A percentile compares a stretch with the other conserved stretches of the same genome.
Conservation (phyloP, 805 yeast genomes). For the Torulaspora delbrueckii region DNA sequence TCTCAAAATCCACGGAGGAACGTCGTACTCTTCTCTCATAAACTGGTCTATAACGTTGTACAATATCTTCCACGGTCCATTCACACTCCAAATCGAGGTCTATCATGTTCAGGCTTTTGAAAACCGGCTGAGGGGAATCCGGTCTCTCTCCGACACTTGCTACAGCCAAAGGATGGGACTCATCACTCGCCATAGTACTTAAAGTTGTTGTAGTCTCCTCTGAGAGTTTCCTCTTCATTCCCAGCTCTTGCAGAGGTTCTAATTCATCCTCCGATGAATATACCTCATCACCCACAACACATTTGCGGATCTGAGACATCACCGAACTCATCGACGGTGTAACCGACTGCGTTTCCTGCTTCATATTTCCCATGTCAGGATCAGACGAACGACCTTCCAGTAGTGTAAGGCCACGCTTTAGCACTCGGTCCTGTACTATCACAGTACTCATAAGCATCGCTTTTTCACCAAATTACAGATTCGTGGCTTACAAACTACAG, state of each 20-base stretch:
- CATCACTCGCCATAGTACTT: slow-evolving; percentile 6
- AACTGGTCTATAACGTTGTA: slow-evolving; percentile 20
- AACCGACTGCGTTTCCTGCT: slow-evolving; percentile 8
- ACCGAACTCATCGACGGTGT: slow-evolving; percentile 29
- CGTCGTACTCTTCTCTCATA: slow-evolving; percentile 15
- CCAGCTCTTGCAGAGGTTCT: neutral
- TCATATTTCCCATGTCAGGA: neutral
- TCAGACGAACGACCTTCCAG: neutral
- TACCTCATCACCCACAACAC: slow-evolving; percentile 1
- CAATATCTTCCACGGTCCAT: slow-evolving; percentile 16
- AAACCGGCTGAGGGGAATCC: neutral
- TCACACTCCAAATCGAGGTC: slow-evolving; percentile 28
- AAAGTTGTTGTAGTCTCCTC: slow-evolving; percentile 10
- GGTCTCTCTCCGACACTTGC: slow-evolving; percentile 1
- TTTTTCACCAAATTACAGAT: neutral
- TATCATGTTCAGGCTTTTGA: slow-evolving; percentile 19
- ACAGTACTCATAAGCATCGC: slow-evolving; percentile 7
- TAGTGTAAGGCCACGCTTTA: slow-evolving; percentile 5
- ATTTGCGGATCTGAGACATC: slow-evolving; percentile 20
- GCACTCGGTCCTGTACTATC: neutral
- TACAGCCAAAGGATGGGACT: slow-evolving; percentile 9
- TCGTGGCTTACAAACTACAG: neutral
- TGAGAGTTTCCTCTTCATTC: slow-evolving; percentile 9
- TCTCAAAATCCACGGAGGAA: slow-evolving; percentile 7
- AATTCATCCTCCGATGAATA: slow-evolving; percentile 4